Conservation (phyloP, 2,329 filamentous ascomycete genomes). For the Cadophora sp. region DNA sequence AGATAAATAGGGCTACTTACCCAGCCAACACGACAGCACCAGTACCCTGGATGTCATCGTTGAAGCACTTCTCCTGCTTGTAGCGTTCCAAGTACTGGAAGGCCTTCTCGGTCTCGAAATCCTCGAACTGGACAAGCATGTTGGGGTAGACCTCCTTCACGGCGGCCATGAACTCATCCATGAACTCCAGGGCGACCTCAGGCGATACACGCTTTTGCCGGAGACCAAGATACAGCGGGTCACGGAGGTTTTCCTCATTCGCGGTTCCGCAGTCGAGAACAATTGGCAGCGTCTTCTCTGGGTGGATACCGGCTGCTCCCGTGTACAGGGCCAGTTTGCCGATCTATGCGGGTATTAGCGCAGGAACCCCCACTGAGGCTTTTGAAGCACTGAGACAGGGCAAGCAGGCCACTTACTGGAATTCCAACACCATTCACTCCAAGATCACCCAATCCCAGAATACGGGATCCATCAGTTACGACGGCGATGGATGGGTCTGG, state of each 20-base stretch:
- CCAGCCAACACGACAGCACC: slow-evolving; percentile 93
- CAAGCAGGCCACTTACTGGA: slow-evolving; percentile 64
- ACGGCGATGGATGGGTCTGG: slow-evolving; percentile 92
- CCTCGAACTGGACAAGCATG: slow-evolving; percentile 89
- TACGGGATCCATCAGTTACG: slow-evolving; percentile 94
- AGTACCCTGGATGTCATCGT: slow-evolving; percentile 97
- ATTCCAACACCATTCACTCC: slow-evolving; percentile 98
- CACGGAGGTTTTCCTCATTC: slow-evolving; percentile 70
- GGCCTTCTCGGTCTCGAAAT: slow-evolving; percentile 91
- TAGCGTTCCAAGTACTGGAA: slow-evolving; percentile 94
- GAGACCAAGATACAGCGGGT: slow-evolving; percentile 87
- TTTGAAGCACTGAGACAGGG: neutral
- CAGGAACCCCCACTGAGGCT: neutral
- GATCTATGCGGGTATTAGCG: slow-evolving; percentile 56
- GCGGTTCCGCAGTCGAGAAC: slow-evolving; percentile 71
- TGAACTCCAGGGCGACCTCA: slow-evolving; percentile 84
- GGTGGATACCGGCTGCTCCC: slow-evolving; percentile 92
- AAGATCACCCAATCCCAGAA: slow-evolving; percentile 89
- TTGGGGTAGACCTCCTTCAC: slow-evolving; percentile 74
- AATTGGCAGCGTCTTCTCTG: slow-evolving; percentile 79
- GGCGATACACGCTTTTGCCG: slow-evolving; percentile 80
- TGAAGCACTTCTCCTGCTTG: slow-evolving; percentile 94
- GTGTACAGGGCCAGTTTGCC: slow-evolving; percentile 97
- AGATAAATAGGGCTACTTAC: slow-evolving; percentile 48
- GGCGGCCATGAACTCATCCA: slow-evolving; percentile 97